phyloP scores from a whole-genome alignment of 2,329 filamentous ascomycete genomes.

The Hypoxylon sp. region DNA sequence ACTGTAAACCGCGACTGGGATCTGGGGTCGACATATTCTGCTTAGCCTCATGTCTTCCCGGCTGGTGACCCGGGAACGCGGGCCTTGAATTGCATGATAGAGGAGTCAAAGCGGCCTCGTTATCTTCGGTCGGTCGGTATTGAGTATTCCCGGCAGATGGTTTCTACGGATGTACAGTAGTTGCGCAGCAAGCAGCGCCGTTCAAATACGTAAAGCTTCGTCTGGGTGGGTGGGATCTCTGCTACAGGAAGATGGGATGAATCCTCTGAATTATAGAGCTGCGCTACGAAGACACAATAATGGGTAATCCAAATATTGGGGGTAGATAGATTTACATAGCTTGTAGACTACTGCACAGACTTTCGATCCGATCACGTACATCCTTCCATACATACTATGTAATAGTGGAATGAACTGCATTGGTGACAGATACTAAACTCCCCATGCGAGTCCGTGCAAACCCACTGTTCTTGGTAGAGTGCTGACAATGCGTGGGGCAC shows the following conservation, averaged over 20 bases:
- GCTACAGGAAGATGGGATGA: background rate
- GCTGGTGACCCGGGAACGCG: constrained; percentile 11
- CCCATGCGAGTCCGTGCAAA: constrained; percentile 14
- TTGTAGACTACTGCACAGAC: constrained; percentile 33
- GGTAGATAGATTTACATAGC: constrained; percentile 7
- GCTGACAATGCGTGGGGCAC: constrained; percentile 28
- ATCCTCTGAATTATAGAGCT: constrained; percentile 1
- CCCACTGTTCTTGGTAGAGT: constrained; percentile 10
- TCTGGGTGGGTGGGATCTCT: background rate
- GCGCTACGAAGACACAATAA: constrained; percentile 16
- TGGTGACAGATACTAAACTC: constrained; percentile 9
- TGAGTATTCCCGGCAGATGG: background rate
- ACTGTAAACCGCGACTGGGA: constrained; percentile 28
- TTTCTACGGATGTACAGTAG: background rate
- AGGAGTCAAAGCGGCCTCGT: constrained; percentile 1
- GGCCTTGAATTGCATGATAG: constrained; percentile 4
- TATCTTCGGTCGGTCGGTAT: background rate
- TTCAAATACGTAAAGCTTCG: constrained; percentile 5
- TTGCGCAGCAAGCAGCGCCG: constrained; percentile 16
- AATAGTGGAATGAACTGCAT: constrained; percentile 26
- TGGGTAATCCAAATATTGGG: constrained; percentile 20
- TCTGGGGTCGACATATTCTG: constrained; percentile 24
- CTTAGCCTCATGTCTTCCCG: constrained; percentile 18
- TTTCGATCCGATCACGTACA: constrained; percentile 35
- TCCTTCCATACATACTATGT: constrained; percentile 14